These are phyloP conservation scores for Pinus albicaulis DNA, from an alignment of 75 land plant species.

Conservation along the genomic window DNA sequence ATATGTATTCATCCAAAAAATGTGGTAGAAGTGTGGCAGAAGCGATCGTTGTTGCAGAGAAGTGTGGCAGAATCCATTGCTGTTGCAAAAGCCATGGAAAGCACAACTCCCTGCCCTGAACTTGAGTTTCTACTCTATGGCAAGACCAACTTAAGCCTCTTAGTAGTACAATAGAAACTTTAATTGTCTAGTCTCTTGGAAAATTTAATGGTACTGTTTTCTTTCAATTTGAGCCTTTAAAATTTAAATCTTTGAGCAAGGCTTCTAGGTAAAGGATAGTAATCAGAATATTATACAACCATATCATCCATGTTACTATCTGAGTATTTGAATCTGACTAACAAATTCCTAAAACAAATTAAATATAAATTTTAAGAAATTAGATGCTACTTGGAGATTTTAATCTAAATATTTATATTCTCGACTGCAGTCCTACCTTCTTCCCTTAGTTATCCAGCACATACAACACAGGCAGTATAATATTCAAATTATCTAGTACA, in stretches of 20 bases:
- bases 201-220: not conserved
- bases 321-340: not conserved
- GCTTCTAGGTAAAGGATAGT: no score
- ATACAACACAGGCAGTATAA: not conserved
- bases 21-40: no score
- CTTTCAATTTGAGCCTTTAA: not conserved
- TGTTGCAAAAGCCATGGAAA: no score
- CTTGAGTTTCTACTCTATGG: no score
- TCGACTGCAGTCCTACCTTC: not conserved
- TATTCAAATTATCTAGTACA: conserved; percentile 80
- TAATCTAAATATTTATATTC: not conserved
- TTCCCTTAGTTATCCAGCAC: not conserved
- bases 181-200: not conserved
- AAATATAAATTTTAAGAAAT: not conserved
- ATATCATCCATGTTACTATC: not conserved
- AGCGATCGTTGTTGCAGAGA: no score
- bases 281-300: no score
- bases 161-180: not conserved
- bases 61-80: no score
- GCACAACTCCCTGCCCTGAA: no score
- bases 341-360: not conserved
- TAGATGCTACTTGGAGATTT: not conserved
- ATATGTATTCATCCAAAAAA: no score
- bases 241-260: not conserved
- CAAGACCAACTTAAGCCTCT: not conserved